Evolutionary conservation across 2,329 filamentous ascomycete genomes (phyloP).

Genomic region (Pseudofabraea citricarpa): DNA sequence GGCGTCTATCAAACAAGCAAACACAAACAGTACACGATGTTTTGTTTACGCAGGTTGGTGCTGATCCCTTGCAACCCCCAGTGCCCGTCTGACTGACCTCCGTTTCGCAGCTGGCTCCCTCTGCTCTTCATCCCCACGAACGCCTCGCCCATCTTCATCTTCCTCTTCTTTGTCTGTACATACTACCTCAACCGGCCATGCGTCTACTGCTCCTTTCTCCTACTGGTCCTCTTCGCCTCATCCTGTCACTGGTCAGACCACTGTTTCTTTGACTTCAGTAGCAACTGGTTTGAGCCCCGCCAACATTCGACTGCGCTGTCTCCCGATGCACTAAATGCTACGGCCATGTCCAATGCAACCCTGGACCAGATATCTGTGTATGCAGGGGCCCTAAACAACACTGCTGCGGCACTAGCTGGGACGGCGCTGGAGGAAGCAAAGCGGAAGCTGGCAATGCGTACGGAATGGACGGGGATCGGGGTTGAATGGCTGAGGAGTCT

Average conservation of each 20-base stretch:
- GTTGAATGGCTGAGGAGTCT: constrained; percentile 83
- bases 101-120: constrained; percentile 72
- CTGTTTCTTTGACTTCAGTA: constrained; percentile 87
- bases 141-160: constrained; percentile 78
- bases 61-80: too few relatives aligned
- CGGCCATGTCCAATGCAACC: constrained; percentile 20
- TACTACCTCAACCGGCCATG: constrained; percentile 96
- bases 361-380: constrained; percentile 30
- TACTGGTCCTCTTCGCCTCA: constrained; percentile 89
- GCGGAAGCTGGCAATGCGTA: constrained; percentile 41
- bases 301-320: constrained; percentile 16
- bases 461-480: constrained; percentile 71
- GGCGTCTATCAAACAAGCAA: constrained; percentile 7
- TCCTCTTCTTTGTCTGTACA: constrained; percentile 86
- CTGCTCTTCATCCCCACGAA: constrained; percentile 86
- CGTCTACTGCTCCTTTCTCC: constrained; percentile 94
- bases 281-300: constrained; percentile 91
- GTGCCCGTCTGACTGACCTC: too few relatives aligned
- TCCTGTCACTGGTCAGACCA: constrained; percentile 85
- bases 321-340: constrained; percentile 20
- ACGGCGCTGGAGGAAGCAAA: constrained; percentile 60
- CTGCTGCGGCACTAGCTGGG: constrained; percentile 61
- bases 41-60: constrained; percentile 55
- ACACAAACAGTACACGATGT: constrained; percentile 42
- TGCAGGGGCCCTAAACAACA: constrained; percentile 55